Evolutionary conservation across 2,329 filamentous ascomycete genomes (phyloP).

Genomic region (Tolypocladium cylindrosporum): DNA sequence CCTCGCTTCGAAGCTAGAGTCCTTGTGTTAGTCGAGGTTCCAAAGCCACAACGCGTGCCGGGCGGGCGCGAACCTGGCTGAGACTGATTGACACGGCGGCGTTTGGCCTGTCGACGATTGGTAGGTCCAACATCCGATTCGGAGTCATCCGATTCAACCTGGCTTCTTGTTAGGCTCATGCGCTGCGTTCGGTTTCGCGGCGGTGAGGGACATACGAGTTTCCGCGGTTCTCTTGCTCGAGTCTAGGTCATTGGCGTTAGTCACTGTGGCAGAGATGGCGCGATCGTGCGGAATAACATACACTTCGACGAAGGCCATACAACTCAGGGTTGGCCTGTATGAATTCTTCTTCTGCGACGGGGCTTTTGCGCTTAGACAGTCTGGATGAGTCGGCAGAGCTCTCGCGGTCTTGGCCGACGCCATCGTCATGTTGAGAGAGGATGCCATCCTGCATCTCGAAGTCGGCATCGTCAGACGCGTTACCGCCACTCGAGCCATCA

Average conservation of each 20-base stretch:
- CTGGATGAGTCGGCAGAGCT: constrained; percentile 62
- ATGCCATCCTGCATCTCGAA: constrained; percentile 62
- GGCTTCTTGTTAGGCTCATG: not conserved
- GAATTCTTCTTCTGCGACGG: constrained; percentile 65
- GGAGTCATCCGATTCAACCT: constrained; percentile 51
- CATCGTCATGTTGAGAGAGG: constrained; percentile 32
- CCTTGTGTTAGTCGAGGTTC: not conserved
- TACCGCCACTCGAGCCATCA: constrained; percentile 39
- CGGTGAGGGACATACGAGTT: constrained; percentile 38
- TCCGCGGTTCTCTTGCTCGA: constrained; percentile 47
- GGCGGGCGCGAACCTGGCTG: constrained; percentile 43
- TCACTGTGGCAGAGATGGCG: constrained; percentile 16
- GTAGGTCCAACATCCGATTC: constrained; percentile 59
- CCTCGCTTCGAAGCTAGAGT: constrained; percentile 48
- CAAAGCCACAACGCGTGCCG: not conserved
- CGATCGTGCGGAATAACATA: constrained; percentile 35
- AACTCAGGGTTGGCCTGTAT: constrained; percentile 89
- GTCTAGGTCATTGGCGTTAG: constrained; percentile 28
- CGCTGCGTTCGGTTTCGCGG: not conserved
- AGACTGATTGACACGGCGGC: constrained; percentile 58
- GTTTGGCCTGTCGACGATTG: constrained; percentile 52
- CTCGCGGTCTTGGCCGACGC: constrained; percentile 44
- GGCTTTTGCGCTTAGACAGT: constrained; percentile 62
- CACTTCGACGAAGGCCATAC: constrained; percentile 88
- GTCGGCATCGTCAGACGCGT: constrained; percentile 59